These are phyloP conservation scores for Zizania latifolia DNA, from an alignment of 176 grass and related monocot genomes.

Conservation along the genomic window DNA sequence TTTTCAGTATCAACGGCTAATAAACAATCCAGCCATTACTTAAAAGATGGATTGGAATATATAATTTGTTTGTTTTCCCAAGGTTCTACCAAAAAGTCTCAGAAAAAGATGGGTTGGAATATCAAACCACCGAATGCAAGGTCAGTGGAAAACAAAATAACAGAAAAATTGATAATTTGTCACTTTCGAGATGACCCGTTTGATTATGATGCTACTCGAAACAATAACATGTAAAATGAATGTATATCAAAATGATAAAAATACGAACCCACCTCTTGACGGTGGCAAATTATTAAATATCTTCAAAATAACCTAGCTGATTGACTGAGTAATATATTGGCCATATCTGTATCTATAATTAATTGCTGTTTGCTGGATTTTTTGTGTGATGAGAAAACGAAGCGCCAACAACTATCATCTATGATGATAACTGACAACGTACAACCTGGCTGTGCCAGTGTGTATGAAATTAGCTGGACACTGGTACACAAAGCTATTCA, in stretches of 20 bases:
- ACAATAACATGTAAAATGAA: too few species aligned
- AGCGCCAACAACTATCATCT: background rate
- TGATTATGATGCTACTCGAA: too few species aligned
- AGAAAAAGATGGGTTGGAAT: background rate
- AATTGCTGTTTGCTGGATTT: background rate
- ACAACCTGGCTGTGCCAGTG: background rate
- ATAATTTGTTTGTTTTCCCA: background rate
- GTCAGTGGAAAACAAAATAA: background rate
- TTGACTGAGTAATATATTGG: background rate
- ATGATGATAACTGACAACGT: background rate
- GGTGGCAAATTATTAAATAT: too few species aligned
- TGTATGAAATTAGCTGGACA: background rate
- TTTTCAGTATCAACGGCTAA: background rate
- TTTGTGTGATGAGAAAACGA: slow-evolving; percentile 20
- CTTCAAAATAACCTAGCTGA: too few species aligned
- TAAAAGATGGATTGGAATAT: background rate
- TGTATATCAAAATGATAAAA: too few species aligned
- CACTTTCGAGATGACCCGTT: too few species aligned
- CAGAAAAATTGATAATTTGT: too few species aligned
- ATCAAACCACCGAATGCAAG: background rate
- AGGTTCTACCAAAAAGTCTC: too few species aligned
- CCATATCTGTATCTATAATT: background rate
- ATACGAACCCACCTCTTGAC: too few species aligned
- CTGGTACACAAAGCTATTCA: background rate
- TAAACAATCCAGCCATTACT: background rate